Percentiles rank a stretch among this genome's conserved stretches.
These are phyloP conservation scores for Sonneratia caseolaris DNA, from an alignment of 345 rosid species.

Conservation along the genomic window DNA sequence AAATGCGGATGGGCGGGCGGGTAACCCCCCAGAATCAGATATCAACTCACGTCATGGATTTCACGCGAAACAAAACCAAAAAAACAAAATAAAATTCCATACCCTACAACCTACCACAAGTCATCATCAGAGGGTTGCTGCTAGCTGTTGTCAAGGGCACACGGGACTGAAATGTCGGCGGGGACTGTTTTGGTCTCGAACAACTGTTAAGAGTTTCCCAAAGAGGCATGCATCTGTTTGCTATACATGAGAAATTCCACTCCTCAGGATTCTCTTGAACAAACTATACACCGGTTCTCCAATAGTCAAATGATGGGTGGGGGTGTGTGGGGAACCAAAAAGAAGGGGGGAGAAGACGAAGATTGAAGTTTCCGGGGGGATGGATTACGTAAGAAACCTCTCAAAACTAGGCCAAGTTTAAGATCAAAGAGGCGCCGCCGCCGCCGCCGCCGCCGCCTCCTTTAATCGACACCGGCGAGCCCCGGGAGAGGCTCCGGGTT, in stretches of 20 bases:
- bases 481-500: slow-evolving; percentile 29
- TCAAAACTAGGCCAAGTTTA: background rate
- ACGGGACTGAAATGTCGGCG: too few relatives aligned
- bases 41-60: too few relatives aligned
- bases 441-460: slow-evolving; percentile 35
- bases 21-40: too few relatives aligned
- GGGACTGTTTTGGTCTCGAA: too few relatives aligned
- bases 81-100: too few relatives aligned
- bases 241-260: background rate
- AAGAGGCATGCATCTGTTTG: background rate
- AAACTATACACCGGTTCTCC: background rate
- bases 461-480: slow-evolving; percentile 48
- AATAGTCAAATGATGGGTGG: background rate
- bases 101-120: too few relatives aligned
- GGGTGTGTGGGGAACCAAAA: background rate
- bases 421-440: slow-evolving; percentile 6
- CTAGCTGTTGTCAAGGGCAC: too few relatives aligned
- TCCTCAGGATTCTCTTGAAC: background rate
- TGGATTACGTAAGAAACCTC: background rate
- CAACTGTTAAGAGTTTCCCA: too few relatives aligned
- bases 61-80: too few relatives aligned
- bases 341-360: background rate
- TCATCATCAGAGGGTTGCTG: too few relatives aligned
- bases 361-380: background rate
- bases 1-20: too few relatives aligned